Percentiles rank a stretch among this genome's conserved stretches.
phyloP scores from a whole-genome alignment of 2,329 filamentous ascomycete species.

The Drechslerella stenobrocha region DNA sequence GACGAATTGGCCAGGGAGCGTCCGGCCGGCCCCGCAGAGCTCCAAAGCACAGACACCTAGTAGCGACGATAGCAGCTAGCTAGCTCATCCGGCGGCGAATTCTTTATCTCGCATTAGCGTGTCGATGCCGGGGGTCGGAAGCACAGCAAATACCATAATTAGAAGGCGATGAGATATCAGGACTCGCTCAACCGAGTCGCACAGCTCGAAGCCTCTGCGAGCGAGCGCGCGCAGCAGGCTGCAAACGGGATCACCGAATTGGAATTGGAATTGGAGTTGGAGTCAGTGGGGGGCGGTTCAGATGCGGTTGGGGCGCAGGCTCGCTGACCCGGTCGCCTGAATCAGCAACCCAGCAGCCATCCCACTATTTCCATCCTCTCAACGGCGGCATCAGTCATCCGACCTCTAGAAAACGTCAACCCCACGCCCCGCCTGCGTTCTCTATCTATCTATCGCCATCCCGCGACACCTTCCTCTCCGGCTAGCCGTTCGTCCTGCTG shows the following conservation, averaged over 20 bases:
- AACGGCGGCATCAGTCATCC: conserved; percentile 33
- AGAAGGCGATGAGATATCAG: too few relatives aligned
- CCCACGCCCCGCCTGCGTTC: not conserved
- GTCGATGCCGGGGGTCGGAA: not conserved
- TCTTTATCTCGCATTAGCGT: conserved; percentile 17
- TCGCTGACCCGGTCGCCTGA: conserved; percentile 38
- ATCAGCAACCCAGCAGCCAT: not conserved
- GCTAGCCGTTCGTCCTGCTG: not conserved
- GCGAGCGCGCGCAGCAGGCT: conserved; percentile 1
- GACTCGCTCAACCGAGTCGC: not conserved
- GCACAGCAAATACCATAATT: too few relatives aligned
- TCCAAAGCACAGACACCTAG: conserved; percentile 7
- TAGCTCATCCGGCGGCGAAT: not conserved
- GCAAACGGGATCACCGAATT: conserved; percentile 45
- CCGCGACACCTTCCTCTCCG: not conserved
- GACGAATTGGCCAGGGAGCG: not conserved
- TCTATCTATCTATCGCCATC: not conserved
- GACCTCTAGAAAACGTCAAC: conserved; percentile 18
- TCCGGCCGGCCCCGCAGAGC: conserved; percentile 13
- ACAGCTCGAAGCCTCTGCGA: conserved; percentile 1
- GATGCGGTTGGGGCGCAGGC: conserved; percentile 7
- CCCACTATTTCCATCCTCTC: too few relatives aligned
- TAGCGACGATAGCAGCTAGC: not conserved
- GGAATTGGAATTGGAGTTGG: conserved; percentile 10
- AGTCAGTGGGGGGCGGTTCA: not conserved